Conservation (phyloP, 2,329 filamentous ascomycete genomes). For the Neopestalotiopsis rosae region DNA sequence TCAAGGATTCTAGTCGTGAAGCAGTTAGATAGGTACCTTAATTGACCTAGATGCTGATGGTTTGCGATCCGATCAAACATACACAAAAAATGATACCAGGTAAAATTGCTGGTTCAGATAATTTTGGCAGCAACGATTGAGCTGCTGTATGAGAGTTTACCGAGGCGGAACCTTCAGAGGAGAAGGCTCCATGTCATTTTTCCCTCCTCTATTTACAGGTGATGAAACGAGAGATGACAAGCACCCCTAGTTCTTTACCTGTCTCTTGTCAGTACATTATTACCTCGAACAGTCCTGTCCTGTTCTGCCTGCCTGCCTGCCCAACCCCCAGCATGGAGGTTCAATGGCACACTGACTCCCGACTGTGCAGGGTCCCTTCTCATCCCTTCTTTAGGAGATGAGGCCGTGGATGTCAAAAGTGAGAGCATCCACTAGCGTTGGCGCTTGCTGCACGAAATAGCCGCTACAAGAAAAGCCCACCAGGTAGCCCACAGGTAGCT, state of each 20-base stretch:
- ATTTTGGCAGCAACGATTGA: background rate
- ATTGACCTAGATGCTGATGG: background rate
- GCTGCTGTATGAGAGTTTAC: background rate
- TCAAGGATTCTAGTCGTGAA: background rate
- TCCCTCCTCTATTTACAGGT: background rate
- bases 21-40: no score
- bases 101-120: background rate
- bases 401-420: constrained; percentile 11
- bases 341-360: no score
- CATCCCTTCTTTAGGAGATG: constrained; percentile 9
- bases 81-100: background rate
- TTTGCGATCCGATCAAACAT: background rate
- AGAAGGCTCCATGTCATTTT: background rate
- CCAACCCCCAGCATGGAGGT: no score
- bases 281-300: no score
- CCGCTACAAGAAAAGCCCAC: background rate
- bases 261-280: background rate
- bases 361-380: background rate
- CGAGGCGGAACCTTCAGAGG: background rate
- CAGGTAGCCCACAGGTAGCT: background rate
- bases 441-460: constrained; percentile 4
- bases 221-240: background rate
- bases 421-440: constrained; percentile 9
- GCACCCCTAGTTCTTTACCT: background rate
- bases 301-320: no score